These are phyloP conservation scores for Barnettozyma pratensis DNA, from an alignment of 805 yeast species.

Conservation along the genomic window DNA sequence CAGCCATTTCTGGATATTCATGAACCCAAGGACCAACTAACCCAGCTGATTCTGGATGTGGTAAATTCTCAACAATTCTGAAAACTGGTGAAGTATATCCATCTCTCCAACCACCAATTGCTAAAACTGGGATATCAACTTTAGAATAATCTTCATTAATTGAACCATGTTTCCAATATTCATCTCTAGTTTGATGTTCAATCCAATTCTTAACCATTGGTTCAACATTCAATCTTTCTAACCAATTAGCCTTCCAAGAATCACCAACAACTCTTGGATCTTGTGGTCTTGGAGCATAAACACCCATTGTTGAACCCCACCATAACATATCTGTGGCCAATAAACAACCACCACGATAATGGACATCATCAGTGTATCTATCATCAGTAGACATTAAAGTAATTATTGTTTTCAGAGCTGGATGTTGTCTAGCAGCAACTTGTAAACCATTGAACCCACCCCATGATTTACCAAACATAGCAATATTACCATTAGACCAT, in stretches of 20 bases:
- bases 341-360: conserved; percentile 42
- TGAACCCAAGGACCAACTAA: conserved; percentile 46
- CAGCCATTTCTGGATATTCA: conserved; percentile 44
- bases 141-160: conserved; percentile 35
- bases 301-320: conserved; percentile 46
- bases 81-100: conserved; percentile 42
- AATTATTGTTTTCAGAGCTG: conserved; percentile 38
- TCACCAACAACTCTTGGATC: conserved; percentile 37
- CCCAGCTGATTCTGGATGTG: conserved; percentile 29
- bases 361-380: conserved; percentile 44
- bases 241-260: conserved; percentile 38
- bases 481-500: conserved; percentile 43
- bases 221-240: conserved; percentile 30
- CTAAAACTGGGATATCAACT: conserved; percentile 38
- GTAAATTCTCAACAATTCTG: conserved; percentile 36
- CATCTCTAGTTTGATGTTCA: conserved; percentile 39
- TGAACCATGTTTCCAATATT: conserved; percentile 44
- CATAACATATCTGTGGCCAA: conserved; percentile 42
- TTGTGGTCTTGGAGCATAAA: conserved; percentile 41
- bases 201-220: conserved; percentile 41
- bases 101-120: conserved; percentile 45
- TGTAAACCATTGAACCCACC: conserved; percentile 44
- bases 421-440: conserved; percentile 42
- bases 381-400: conserved; percentile 44
- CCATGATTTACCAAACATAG: conserved; percentile 47